phyloP scores from a whole-genome alignment of 495 filamentous ascomycete genomes.

The Elaphomyces granulatus region DNA sequence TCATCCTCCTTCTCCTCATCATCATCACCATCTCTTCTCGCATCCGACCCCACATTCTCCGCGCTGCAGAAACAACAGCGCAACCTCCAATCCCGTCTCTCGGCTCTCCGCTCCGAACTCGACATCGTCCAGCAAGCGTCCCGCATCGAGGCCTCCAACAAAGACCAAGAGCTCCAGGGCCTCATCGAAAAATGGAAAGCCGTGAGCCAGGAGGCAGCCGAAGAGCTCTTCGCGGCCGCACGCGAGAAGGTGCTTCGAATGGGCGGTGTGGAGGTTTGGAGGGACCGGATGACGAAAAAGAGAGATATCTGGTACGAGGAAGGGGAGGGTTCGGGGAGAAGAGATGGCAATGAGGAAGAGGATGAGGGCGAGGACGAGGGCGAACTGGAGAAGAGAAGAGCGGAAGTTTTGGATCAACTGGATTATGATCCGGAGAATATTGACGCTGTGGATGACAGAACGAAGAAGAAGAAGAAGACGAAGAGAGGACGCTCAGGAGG shows the following conservation, averaged over 20 bases:
- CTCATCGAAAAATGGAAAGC: conserved; percentile 35
- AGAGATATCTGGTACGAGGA: conserved; percentile 17
- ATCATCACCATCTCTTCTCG: no score
- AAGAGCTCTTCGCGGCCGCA: conserved; percentile 33
- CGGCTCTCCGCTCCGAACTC: conserved; percentile 23
- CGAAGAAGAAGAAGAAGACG: not conserved
- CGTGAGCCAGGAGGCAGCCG: conserved; percentile 35
- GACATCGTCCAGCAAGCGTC: conserved; percentile 37
- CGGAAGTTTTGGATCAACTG: conserved; percentile 2
- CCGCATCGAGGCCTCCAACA: conserved; percentile 29
- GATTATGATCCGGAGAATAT: conserved; percentile 8
- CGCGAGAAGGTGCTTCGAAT: conserved; percentile 32
- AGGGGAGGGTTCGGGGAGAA: not conserved
- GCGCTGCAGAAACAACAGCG: conserved; percentile 22
- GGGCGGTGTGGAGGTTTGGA: conserved; percentile 45
- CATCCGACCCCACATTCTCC: conserved; percentile 6
- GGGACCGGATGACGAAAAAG: conserved; percentile 27
- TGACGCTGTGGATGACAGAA: no score
- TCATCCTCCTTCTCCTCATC: no score
- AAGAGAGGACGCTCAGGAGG: not conserved
- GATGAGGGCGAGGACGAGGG: no score
- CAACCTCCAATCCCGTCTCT: conserved; percentile 20
- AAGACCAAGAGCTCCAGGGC: conserved; percentile 32
- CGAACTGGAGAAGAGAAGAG: conserved; percentile 1
- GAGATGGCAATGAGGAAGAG: conserved; percentile 2